These are phyloP conservation scores for Aegilops longissima DNA, from an alignment of 176 grass and related monocot species.

Conservation along the genomic window DNA sequence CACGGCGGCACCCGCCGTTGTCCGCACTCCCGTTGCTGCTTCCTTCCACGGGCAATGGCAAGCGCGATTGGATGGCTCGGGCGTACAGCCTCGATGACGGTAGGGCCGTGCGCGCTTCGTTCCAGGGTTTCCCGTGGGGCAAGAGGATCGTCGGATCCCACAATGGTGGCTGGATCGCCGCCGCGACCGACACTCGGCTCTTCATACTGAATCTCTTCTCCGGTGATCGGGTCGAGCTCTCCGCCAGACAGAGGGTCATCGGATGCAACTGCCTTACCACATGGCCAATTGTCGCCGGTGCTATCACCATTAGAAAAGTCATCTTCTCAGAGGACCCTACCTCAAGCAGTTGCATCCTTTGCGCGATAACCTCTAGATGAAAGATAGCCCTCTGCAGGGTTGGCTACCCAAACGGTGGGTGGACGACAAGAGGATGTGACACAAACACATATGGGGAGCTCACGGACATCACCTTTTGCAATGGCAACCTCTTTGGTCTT, in stretches of 20 bases:
- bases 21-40: background rate
- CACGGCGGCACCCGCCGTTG: background rate
- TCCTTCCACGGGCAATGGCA: background rate
- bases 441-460: too few relatives aligned
- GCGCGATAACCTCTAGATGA: background rate
- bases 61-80: background rate
- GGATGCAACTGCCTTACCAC: background rate
- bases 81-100: background rate
- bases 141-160: background rate
- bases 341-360: background rate
- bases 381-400: too few relatives aligned
- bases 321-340: background rate
- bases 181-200: background rate
- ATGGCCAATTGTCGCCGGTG: too few relatives aligned
- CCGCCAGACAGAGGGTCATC: background rate
- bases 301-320: background rate
- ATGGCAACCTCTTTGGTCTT: too few relatives aligned
- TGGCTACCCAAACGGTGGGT: too few relatives aligned
- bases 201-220: background rate
- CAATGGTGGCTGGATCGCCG: background rate
- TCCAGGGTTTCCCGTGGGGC: background rate
- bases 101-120: background rate
- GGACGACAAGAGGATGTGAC: background rate
- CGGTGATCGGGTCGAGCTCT: background rate
- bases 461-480: too few relatives aligned